These are phyloP conservation scores for Senna siamea DNA, from an alignment of 306 rosid species.

Conservation along the genomic window DNA sequence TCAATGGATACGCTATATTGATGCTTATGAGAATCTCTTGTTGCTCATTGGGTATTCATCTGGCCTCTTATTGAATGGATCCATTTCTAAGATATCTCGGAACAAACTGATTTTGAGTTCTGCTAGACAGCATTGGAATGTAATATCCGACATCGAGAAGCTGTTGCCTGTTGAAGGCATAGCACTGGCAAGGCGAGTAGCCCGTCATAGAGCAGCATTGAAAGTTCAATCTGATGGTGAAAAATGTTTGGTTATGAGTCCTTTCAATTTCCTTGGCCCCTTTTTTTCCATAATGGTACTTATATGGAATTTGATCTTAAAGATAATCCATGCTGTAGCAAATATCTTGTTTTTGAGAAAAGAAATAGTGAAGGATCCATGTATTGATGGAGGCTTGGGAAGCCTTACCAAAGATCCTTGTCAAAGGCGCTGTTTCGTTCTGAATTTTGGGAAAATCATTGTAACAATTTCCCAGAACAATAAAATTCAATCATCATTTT, in stretches of 20 bases:
- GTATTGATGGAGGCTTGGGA: conserved; percentile 45
- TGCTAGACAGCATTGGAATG: conserved; percentile 62
- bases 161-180: conserved; percentile 75
- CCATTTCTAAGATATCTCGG: conserved; percentile 51
- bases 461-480: conserved; percentile 51
- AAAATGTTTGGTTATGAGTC: conserved; percentile 25
- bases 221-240: conserved; percentile 48
- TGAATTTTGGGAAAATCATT: conserved; percentile 66
- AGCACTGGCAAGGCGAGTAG: conserved; percentile 79
- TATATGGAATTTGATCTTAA: conserved; percentile 56
- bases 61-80: conserved; percentile 51
- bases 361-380: conserved; percentile 47
- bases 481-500: conserved; percentile 55
- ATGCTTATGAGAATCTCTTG: conserved; percentile 69
- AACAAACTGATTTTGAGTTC: conserved; percentile 51
- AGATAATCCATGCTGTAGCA: conserved; percentile 40
- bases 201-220: conserved; percentile 73
- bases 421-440: conserved; percentile 51
- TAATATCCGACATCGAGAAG: conserved; percentile 70
- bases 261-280: conserved; percentile 43
- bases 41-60: conserved; percentile 64
- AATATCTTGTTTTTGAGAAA: conserved; percentile 36
- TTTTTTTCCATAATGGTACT: conserved; percentile 43
- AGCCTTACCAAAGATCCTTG: conserved; percentile 43
- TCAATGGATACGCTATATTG: conserved; percentile 77